phyloP scores from a whole-genome alignment of 305 asterid species.

The Solanum chacoense region DNA sequence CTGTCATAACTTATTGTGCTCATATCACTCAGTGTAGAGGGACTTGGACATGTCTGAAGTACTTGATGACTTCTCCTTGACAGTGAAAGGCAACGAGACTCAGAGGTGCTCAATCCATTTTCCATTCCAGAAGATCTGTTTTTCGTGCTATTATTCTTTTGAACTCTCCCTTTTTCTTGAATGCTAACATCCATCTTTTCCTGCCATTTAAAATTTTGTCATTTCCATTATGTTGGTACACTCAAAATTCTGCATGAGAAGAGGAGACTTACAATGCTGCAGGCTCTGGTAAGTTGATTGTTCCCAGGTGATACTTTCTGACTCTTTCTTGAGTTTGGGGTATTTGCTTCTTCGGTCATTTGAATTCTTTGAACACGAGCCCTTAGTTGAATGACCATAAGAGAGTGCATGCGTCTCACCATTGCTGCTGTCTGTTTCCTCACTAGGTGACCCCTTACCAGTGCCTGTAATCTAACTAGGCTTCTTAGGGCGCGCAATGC shows the following conservation, averaged over 20 bases:
- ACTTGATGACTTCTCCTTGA: slow-evolving; percentile 25
- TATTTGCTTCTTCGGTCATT: slow-evolving; percentile 31
- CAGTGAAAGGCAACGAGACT: slow-evolving; percentile 24
- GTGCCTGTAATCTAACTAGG: slow-evolving; percentile 69
- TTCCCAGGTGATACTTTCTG: slow-evolving; percentile 17
- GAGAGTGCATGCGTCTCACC: slow-evolving; percentile 49
- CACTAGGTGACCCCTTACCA: slow-evolving; percentile 67
- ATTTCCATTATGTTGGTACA: background rate
- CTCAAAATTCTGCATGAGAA: background rate
- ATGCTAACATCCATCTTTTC: slow-evolving; percentile 16
- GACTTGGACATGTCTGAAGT: slow-evolving; percentile 26
- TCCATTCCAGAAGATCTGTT: slow-evolving; percentile 25
- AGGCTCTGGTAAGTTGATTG: slow-evolving; percentile 11
- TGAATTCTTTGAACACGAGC: slow-evolving; percentile 53
- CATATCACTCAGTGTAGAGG: slow-evolving; percentile 38
- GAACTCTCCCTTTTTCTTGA: slow-evolving; percentile 20
- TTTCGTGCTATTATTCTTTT: slow-evolving; percentile 32
- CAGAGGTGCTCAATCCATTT: slow-evolving; percentile 14
- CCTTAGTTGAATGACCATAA: slow-evolving; percentile 57
- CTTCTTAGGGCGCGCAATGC: slow-evolving; percentile 60
- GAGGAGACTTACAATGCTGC: slow-evolving; percentile 19
- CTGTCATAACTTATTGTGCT: slow-evolving; percentile 36
- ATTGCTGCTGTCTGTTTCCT: slow-evolving; percentile 46
- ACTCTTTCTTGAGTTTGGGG: slow-evolving; percentile 12
- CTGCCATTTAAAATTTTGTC: slow-evolving; percentile 16